A percentile compares a stretch with the other conserved stretches of the same genome.
These are phyloP conservation scores for Fusarium odoratissimum DNA, from an alignment of 2,329 filamentous ascomycete genomes.

Conservation along the genomic window DNA sequence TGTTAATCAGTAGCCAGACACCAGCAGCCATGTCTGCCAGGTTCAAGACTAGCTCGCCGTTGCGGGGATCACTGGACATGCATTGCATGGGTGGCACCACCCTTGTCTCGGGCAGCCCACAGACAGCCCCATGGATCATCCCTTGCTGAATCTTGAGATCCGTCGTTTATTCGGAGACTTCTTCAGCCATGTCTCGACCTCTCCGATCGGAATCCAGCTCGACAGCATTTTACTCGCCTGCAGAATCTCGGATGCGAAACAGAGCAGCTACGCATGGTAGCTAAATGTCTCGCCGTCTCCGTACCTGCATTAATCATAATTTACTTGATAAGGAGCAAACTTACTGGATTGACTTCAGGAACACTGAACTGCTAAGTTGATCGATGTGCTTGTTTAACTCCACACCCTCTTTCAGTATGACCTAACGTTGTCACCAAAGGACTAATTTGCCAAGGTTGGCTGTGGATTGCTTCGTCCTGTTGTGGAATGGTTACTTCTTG, in stretches of 20 bases:
- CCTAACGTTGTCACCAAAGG: slow-evolving; percentile 14
- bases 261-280: slow-evolving; percentile 10
- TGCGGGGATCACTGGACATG: background rate
- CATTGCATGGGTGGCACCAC: slow-evolving; percentile 11
- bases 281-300: slow-evolving; percentile 30
- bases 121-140: slow-evolving; percentile 16
- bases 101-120: slow-evolving; percentile 30
- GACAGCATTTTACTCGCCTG: slow-evolving; percentile 20
- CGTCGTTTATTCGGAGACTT: slow-evolving; percentile 39
- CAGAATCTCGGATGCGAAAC: background rate
- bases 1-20: background rate
- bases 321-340: background rate
- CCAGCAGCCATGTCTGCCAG: background rate
- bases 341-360: background rate
- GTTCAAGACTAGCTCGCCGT: slow-evolving; percentile 1
- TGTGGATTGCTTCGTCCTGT: slow-evolving; percentile 2
- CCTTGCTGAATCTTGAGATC: slow-evolving; percentile 24
- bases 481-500: background rate
- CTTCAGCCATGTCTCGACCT: slow-evolving; percentile 38
- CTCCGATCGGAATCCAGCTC: slow-evolving; percentile 15
- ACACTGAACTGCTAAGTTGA: background rate
- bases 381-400: slow-evolving; percentile 2
- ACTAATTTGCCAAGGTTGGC: background rate
- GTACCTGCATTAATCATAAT: slow-evolving; percentile 4
- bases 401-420: slow-evolving; percentile 10